Conservation (phyloP, 2,329 filamentous ascomycete species). For the Purpureocillium takamizusanense region DNA sequence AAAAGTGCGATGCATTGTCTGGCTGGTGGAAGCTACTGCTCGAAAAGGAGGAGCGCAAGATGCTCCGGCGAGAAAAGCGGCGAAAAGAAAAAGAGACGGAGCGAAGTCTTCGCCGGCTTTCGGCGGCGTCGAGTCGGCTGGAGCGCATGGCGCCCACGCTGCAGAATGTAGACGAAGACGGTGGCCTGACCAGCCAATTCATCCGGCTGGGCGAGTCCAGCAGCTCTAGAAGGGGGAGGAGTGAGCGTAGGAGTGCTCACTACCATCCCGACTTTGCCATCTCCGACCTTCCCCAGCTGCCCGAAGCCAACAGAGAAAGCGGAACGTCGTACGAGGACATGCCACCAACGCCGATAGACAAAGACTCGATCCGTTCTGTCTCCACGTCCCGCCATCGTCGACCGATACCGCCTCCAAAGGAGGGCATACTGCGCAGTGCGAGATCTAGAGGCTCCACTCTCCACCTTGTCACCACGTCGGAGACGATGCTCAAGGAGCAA, state of each 20-base stretch:
- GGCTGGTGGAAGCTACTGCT: constrained; percentile 95
- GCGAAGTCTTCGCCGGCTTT: constrained; percentile 71
- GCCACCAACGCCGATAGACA: constrained; percentile 69
- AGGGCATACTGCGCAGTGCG: constrained; percentile 58
- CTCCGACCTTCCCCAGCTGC: constrained; percentile 68
- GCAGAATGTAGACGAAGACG: constrained; percentile 72
- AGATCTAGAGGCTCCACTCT: constrained; percentile 76
- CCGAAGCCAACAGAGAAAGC: constrained; percentile 43
- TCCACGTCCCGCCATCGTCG: constrained; percentile 71
- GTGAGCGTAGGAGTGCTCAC: constrained; percentile 64
- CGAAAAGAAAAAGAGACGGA: constrained; percentile 78
- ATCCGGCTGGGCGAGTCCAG: constrained; percentile 33
- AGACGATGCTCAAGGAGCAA: constrained; percentile 29
- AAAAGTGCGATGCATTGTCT: constrained; percentile 80
- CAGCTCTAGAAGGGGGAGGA: constrained; percentile 59
- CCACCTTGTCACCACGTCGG: constrained; percentile 66
- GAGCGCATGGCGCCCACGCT: constrained; percentile 72
- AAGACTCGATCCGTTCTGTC: constrained; percentile 64
- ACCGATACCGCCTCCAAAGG: constrained; percentile 78
- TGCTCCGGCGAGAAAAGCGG: constrained; percentile 68
- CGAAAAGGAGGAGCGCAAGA: constrained; percentile 90
- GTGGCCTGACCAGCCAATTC: constrained; percentile 38
- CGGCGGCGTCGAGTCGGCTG: constrained; percentile 79
- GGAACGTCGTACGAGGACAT: constrained; percentile 19
- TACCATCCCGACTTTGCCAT: constrained; percentile 53